Conservation (phyloP, 192 early-diverging fungal species). For the Coemansia sp. region DNA sequence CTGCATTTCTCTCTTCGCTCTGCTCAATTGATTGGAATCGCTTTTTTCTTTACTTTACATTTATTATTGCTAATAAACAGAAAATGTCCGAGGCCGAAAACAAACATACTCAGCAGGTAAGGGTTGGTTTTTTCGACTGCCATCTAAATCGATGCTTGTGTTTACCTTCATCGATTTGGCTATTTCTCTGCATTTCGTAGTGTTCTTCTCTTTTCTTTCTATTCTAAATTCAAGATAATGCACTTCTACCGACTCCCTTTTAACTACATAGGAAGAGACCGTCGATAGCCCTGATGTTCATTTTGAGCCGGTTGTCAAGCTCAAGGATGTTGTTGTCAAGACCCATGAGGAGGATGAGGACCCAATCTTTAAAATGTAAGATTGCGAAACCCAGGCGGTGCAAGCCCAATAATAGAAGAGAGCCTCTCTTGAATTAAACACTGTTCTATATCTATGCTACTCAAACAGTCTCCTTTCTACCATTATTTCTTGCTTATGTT, state of each 20-base stretch:
- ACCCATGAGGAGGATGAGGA: slow-evolving; percentile 96
- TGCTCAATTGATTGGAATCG: background rate
- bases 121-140: slow-evolving; percentile 1
- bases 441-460: background rate
- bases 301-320: slow-evolving; percentile 95
- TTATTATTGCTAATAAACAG: background rate
- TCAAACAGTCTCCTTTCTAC: background rate
- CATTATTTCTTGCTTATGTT: background rate
- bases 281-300: slow-evolving; percentile 84
- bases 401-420: too few species aligned
- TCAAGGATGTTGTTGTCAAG: slow-evolving; percentile 90
- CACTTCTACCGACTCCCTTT: background rate
- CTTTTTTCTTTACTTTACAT: slow-evolving; percentile 1
- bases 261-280: slow-evolving; percentile 64
- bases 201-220: slow-evolving; percentile 7
- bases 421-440: background rate
- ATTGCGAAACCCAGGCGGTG: slow-evolving; percentile 55
- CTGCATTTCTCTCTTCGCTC: background rate
- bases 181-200: slow-evolving; percentile 13
- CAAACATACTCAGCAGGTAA: slow-evolving; percentile 51
- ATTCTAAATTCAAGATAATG: background rate
- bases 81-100: slow-evolving; percentile 52
- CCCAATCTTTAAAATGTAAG: slow-evolving; percentile 78
- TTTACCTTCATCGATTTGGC: background rate
- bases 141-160: background rate